Percentiles rank a stretch among this genome's conserved stretches.
Conservation (phyloP, 306 rosid genomes). For the Cicer judaicum region DNA sequence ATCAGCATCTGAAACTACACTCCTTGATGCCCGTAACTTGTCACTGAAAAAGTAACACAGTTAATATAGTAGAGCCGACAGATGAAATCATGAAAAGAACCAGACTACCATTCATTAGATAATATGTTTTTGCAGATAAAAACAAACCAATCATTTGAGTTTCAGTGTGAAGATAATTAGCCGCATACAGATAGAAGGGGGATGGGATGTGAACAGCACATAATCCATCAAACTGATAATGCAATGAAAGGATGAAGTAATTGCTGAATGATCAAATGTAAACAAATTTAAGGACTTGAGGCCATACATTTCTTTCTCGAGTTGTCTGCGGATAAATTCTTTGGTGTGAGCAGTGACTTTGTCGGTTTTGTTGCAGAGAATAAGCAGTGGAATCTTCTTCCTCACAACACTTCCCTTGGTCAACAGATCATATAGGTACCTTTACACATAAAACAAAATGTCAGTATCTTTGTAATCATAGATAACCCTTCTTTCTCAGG, state of each 20-base stretch:
- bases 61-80: conserved; percentile 18
- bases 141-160: conserved; percentile 37
- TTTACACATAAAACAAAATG: conserved; percentile 3
- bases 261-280: conserved; percentile 18
- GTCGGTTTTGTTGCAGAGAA: conserved; percentile 94
- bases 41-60: conserved; percentile 60
- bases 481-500: conserved; percentile 7
- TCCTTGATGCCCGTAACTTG: conserved; percentile 81
- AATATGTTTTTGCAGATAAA: conserved; percentile 12
- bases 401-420: conserved; percentile 86
- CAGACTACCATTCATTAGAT: background rate
- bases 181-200: background rate
- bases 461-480: conserved; percentile 32
- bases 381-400: conserved; percentile 85
- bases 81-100: conserved; percentile 23
- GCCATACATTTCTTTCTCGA: conserved; percentile 94
- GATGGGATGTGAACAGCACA: background rate
- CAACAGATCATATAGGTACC: conserved; percentile 90
- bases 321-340: conserved; percentile 84
- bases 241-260: conserved; percentile 14
- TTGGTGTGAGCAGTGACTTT: conserved; percentile 94
- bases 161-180: background rate
- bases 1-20: conserved; percentile 80
- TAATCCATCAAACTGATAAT: conserved; percentile 3
- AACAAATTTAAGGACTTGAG: conserved; percentile 28